Conservation (phyloP, 2,329 filamentous ascomycete species). For the Alternaria panax region DNA sequence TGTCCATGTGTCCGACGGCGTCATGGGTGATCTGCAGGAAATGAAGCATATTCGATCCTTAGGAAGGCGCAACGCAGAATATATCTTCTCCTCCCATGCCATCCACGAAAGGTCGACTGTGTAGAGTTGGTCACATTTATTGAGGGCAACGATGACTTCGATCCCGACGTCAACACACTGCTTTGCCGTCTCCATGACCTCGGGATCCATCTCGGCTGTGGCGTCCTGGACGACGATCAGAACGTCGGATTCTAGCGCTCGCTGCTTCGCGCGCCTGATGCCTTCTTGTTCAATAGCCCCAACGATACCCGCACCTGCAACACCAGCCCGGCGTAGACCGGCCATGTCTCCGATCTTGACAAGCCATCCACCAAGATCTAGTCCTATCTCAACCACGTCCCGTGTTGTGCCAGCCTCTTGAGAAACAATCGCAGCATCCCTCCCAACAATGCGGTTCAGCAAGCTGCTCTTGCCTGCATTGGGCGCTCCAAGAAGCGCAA, state of each 20-base stretch:
- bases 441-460: constrained; percentile 86
- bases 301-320: constrained; percentile 55
- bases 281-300: constrained; percentile 86
- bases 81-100: constrained; percentile 33
- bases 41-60: constrained; percentile 65
- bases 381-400: constrained; percentile 88
- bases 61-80: constrained; percentile 29
- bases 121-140: constrained; percentile 66
- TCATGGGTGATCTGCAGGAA: constrained; percentile 72
- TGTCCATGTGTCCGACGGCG: constrained; percentile 47
- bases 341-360: constrained; percentile 97
- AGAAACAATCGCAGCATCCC: constrained; percentile 95
- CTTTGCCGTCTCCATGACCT: constrained; percentile 63
- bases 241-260: constrained; percentile 83
- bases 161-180: constrained; percentile 59
- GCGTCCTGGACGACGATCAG: constrained; percentile 74
- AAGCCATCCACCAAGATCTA: constrained; percentile 89
- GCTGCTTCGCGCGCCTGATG: constrained; percentile 82
- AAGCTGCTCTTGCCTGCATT: constrained; percentile 96
- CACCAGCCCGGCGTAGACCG: constrained; percentile 70
- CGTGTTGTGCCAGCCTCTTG: constrained; percentile 91
- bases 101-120: constrained; percentile 7
- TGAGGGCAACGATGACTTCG: constrained; percentile 66
- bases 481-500: constrained; percentile 87
- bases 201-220: constrained; percentile 72